Percentiles rank a stretch among this genome's conserved stretches.
phyloP scores from a whole-genome alignment of 2,329 filamentous ascomycete species.

The Hymenoscyphus albidus region DNA sequence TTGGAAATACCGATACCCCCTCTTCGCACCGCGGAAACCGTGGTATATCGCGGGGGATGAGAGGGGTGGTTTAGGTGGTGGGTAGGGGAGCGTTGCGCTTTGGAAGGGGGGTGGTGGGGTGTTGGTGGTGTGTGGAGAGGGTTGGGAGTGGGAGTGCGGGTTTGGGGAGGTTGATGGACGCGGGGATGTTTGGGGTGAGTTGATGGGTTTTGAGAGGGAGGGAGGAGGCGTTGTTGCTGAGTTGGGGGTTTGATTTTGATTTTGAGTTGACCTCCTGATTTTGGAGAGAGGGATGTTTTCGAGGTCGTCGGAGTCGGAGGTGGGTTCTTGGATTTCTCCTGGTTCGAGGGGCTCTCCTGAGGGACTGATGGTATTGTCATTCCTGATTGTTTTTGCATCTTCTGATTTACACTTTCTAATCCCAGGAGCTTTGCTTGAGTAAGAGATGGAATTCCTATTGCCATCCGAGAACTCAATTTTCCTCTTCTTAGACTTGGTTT shows the following conservation, averaged over 20 bases:
- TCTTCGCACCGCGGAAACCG: neutral
- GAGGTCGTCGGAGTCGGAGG: neutral
- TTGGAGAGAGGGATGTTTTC: slow-evolving; percentile 2
- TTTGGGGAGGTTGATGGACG: neutral
- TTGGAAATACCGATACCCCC: neutral
- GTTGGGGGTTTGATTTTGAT: neutral
- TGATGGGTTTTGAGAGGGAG: neutral
- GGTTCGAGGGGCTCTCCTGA: too few relatives aligned
- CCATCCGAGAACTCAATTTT: neutral
- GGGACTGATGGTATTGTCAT: neutral
- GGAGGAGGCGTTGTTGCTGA: neutral
- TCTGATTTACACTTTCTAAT: neutral
- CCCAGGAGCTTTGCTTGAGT: neutral
- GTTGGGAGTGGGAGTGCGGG: neutral
- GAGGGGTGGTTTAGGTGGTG: neutral
- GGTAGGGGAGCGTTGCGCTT: neutral
- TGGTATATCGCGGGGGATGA: neutral
- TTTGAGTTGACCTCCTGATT: neutral
- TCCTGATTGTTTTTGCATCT: neutral
- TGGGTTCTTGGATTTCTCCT: neutral
- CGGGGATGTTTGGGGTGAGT: neutral
- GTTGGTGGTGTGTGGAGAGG: neutral
- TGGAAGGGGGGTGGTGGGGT: neutral
- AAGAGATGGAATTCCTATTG: neutral
- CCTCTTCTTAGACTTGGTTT: neutral